Base-by-base conservation (phyloP, 1,284 basidiomycete species). In the Ustilago bromivora region DNA sequence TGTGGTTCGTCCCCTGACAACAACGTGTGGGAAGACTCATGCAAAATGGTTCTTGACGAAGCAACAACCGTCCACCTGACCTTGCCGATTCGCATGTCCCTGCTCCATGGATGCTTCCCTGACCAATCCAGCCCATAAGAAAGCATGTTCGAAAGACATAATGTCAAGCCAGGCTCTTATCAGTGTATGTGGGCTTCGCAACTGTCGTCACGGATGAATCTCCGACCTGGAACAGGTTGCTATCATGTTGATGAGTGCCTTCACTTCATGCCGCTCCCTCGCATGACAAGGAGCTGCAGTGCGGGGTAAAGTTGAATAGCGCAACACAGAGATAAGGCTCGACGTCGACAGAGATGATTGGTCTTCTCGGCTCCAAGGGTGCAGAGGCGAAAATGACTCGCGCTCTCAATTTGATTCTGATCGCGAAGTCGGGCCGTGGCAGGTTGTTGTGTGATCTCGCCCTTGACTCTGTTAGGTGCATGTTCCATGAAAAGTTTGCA, bases 301-400 rank as follows among this genome's bases (percentile, higher is more conserved):
- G 57, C 57, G 57, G 57, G 57, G 57, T 58, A 58, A 58, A 46
- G 32, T 49, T 11, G 31, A n/a, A n/a, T 28, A 34, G 41, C 57
- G 17, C 15, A n/a, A 12, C 19, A 28, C 41, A 58, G 46, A 58
- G 46, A 58, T 58, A 58, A 58, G 57, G 43, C 31, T 23, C 28
- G n/a, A 51, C 3, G 28, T 19, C 15, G 49, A 51, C 13, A 19
- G n/a, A 46, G 43, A 19, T 51, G 49, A 32, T 51, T 51, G 49
- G 49, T 51, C n/a, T 51, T 23, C 49, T 51, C 49, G 49, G 49
- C 28, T 51, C 49, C 49, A 51, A 51, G 49, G 31, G 49, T 51
- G 49, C 49, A 51, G 54, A 41, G 23, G 54, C 54, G 54, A 56
- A 56, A 56, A 56, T 41, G 38, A 56, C 54, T 56, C 38, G 54